Base-by-base conservation (phyloP, 2,329 filamentous ascomycete genomes). In the Phyllosticta paracitricarpa region DNA sequence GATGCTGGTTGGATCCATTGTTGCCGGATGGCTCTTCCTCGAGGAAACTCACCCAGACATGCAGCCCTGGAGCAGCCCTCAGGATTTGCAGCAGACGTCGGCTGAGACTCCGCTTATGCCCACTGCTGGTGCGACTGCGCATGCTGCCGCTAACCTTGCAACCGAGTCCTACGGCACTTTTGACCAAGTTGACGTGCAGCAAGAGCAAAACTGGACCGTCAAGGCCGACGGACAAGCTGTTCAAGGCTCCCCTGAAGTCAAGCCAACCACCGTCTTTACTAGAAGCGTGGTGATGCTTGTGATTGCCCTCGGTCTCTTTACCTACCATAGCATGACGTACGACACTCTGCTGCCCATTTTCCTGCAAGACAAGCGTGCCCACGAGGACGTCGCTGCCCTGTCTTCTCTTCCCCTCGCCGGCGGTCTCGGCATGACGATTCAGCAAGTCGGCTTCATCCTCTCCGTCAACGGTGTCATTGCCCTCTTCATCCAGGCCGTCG, bases 301-400 rank as follows among this genome's bases (percentile, higher is more conserved):
- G 51, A 69, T 91, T n/a, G 88, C 92, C 1, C 77, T 97, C 56
- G 89, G 88, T 54, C 89, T 97, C 65, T 96, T 96, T 76, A 94
- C 91, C 4, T 96, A 96, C 72, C 92, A 97, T 75, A 91, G 88
- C 48, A 97, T 97, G 91, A 91, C 89, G 0, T 97, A 90, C 74
- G 93, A 97, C 70, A 89, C 96, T 71, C 82, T 97, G 0, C 80
- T 96, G 59, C 92, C 92, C 7, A 96, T 97, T 63, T 97, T 96
- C 75, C 84, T 96, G 58, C 91, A 97, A 72, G 91, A 96, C 68
- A 81, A 85, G 51, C 82, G 83, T 30, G 76, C 67, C 33, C 64
- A 69, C 28, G 40, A 17, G 14, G 68, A 71, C 30, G 62, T 73
- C 75, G 64, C 70, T 22, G 64, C 68, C 17, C 64, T 70, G 54